These are phyloP conservation scores for Aspergillus neoniger DNA, from an alignment of 2,329 filamentous ascomycete genomes.

Conservation along the genomic window DNA sequence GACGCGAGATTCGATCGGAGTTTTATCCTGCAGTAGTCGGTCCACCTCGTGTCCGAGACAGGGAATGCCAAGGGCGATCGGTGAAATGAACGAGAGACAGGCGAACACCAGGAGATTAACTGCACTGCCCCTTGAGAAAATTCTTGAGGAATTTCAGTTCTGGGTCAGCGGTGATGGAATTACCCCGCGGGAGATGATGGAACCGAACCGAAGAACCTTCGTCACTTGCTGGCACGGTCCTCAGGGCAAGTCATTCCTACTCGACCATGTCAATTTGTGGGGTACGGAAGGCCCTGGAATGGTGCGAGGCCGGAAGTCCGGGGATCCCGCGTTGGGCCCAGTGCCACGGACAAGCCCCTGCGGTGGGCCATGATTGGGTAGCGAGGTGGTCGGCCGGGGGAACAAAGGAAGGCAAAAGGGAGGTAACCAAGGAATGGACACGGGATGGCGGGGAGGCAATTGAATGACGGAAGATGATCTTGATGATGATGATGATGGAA, in stretches of 20 bases:
- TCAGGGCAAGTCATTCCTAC: not conserved
- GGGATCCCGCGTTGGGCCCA: not conserved
- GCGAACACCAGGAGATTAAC: not conserved
- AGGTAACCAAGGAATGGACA: not conserved
- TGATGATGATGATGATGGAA: not conserved
- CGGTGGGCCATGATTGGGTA: not conserved
- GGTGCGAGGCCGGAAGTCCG: not conserved
- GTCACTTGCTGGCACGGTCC: not conserved
- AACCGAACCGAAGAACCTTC: not conserved
- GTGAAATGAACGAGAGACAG: constrained; percentile 6
- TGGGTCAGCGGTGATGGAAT: not conserved
- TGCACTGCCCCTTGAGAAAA: not conserved
- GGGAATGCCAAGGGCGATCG: constrained; percentile 11
- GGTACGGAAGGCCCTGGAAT: not conserved
- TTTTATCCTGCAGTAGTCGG: not conserved
- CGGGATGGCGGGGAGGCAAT: not conserved
- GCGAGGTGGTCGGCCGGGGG: not conserved
- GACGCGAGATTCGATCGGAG: constrained; percentile 3
- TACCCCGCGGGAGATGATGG: not conserved
- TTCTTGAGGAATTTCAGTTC: not conserved
- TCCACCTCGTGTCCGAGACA: constrained; percentile 11
- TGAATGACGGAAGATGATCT: not conserved
- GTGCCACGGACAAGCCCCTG: not conserved
- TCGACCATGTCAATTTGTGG: not conserved
- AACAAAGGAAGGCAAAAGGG: not conserved